A percentile compares a stretch with the other conserved stretches of the same genome.
Evolutionary conservation across 2,329 filamentous ascomycete species (phyloP).

Genomic region (Rachicladosporium sp.): DNA sequence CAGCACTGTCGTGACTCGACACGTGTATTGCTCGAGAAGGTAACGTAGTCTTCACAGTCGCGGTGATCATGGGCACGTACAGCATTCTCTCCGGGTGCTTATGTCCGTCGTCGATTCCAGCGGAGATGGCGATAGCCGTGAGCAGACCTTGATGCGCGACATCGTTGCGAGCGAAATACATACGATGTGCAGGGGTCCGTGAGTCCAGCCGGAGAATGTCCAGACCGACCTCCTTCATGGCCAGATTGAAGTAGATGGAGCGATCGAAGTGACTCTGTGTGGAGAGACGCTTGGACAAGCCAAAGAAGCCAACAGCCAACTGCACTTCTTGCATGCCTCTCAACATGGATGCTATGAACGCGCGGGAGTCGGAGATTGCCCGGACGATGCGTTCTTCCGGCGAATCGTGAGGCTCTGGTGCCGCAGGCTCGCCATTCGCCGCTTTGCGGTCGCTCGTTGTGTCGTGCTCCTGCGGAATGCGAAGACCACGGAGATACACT

Average conservation of each 20-base stretch:
- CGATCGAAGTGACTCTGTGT: constrained; percentile 52
- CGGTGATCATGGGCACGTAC: constrained; percentile 95
- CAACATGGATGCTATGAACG: constrained; percentile 80
- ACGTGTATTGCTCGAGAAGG: constrained; percentile 88
- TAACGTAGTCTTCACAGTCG: constrained; percentile 82
- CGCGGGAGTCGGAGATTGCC: constrained; percentile 81
- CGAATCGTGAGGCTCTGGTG: constrained; percentile 39
- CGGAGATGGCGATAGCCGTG: constrained; percentile 84
- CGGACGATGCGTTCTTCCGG: constrained; percentile 59
- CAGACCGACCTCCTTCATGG: constrained; percentile 92
- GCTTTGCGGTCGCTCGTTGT: constrained; percentile 31
- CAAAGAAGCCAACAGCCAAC: constrained; percentile 83
- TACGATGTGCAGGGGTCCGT: constrained; percentile 86
- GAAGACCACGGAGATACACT: constrained; percentile 31
- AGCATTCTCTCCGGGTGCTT: constrained; percentile 75
- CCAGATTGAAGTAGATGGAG: constrained; percentile 72
- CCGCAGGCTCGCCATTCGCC: constrained; percentile 55
- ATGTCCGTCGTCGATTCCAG: constrained; percentile 83
- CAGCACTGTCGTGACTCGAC: constrained; percentile 52
- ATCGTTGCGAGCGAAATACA: constrained; percentile 92
- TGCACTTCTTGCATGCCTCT: constrained; percentile 93
- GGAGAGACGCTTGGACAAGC: constrained; percentile 68
- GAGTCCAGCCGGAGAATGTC: constrained; percentile 85
- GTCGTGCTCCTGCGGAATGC: constrained; percentile 17
- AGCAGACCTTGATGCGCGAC: constrained; percentile 89